These are phyloP conservation scores for Persicaria maculosa DNA, from an alignment of 148 eudicot species.

Conservation along the genomic window DNA sequence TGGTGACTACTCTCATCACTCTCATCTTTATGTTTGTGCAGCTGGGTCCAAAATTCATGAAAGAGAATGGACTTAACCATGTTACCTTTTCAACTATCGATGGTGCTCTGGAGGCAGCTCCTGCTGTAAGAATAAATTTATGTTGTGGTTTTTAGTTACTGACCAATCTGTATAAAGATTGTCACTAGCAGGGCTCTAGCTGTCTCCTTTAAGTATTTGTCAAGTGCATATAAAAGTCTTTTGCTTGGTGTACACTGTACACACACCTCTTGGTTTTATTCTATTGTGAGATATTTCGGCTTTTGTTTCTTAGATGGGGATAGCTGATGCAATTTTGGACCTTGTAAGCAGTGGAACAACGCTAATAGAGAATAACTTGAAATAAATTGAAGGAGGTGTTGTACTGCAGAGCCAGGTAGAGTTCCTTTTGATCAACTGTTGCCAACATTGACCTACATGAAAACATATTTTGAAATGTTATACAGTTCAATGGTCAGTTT, in stretches of 20 bases:
- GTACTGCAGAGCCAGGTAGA: slow-evolving; percentile 76
- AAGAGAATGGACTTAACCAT: slow-evolving; percentile 71
- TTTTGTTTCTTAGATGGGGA: slow-evolving; percentile 59
- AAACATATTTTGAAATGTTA: too few species aligned
- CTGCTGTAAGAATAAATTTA: slow-evolving; percentile 58
- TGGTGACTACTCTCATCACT: slow-evolving; percentile 3
- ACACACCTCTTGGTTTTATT: neutral
- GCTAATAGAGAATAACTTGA: slow-evolving; percentile 76
- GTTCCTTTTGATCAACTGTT: neutral
- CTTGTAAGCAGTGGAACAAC: slow-evolving; percentile 98
- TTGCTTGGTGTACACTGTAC: too few species aligned
- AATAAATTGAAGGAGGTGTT: slow-evolving; percentile 89
- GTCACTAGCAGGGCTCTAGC: neutral
- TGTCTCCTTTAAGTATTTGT: neutral
- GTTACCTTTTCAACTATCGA: slow-evolving; percentile 86
- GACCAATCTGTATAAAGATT: neutral
- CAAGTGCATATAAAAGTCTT: too few species aligned
- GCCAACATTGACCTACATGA: neutral
- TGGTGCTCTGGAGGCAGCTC: slow-evolving; percentile 99
- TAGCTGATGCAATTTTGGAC: slow-evolving; percentile 96
- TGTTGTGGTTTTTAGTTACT: neutral
- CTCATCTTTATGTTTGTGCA: slow-evolving; percentile 20
- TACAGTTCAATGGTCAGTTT: too few species aligned
- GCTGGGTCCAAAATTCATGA: slow-evolving; percentile 87
- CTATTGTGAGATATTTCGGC: neutral